Evolutionary conservation across 352 stramenopile genomes (phyloP).

Genomic region (Globisporangium polare): DNA sequence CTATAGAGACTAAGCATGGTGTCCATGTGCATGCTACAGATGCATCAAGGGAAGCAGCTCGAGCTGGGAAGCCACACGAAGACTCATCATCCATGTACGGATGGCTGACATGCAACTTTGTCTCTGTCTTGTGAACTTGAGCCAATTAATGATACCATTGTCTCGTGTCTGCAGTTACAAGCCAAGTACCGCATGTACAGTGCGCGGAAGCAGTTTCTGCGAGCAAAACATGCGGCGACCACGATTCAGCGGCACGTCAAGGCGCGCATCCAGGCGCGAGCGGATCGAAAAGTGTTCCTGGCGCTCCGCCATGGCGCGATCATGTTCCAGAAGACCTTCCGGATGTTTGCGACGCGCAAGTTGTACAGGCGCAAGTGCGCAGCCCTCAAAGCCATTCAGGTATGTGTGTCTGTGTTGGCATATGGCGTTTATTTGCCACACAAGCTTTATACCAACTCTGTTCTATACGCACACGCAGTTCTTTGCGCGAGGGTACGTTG

Average conservation of each 20-base stretch:
- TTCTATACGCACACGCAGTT: constrained; percentile 24
- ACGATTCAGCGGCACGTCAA: constrained; percentile 54
- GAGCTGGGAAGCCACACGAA: constrained; percentile 63
- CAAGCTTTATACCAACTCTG: neutral
- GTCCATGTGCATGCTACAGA: too few relatives aligned
- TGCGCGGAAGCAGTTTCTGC: constrained; percentile 43
- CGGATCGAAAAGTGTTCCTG: constrained; percentile 28
- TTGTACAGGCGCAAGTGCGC: constrained; percentile 25
- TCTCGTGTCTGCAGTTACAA: constrained; percentile 46
- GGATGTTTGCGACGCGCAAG: constrained; percentile 26
- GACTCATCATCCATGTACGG: constrained; percentile 63
- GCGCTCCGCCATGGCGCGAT: constrained; percentile 29
- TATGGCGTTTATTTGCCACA: neutral
- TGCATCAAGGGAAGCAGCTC: constrained; percentile 46
- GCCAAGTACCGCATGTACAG: constrained; percentile 71
- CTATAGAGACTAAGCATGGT: too few relatives aligned
- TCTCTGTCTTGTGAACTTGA: neutral
- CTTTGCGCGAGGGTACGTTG: constrained; percentile 42
- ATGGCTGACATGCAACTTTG: neutral
- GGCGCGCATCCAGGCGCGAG: constrained; percentile 40
- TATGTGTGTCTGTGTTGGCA: constrained; percentile 1
- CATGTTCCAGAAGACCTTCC: constrained; percentile 39
- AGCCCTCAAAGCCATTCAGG: constrained; percentile 30
- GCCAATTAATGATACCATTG: neutral
- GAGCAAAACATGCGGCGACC: constrained; percentile 28